Base-by-base conservation (phyloP, 2,329 filamentous ascomycete genomes). In the Chrysosporium queenslandicum region DNA sequence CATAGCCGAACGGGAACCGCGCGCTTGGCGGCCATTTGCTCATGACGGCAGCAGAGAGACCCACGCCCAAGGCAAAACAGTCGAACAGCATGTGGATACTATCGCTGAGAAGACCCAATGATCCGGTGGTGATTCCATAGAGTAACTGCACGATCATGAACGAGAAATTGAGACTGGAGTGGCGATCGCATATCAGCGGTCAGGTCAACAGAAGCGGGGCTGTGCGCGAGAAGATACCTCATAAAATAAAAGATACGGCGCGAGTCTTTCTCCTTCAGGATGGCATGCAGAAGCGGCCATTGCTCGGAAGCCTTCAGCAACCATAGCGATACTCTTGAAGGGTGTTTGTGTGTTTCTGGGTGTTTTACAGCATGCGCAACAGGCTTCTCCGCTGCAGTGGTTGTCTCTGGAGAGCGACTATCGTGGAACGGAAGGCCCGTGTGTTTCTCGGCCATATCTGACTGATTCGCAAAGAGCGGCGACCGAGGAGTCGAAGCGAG, bases 51-150 rank as follows among this genome's bases (percentile, higher is more conserved):
- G 92, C 92, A 60, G 91, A 85, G 8, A 98, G 75, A 9, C 92
- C 92, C 32, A 98, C 89, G 1, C 87, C 81, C 25, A 98, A 77
- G 18, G 91, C 92, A 32, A 96, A 82, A 60, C 92, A 98, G 69
- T 98, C 92, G 62, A 98, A 97, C 63, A 98, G 91, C 92, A 98
- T 98, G 71, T 98, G 92, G 57, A 98, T 92, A 63, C 90, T 97
- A 69, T 98, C 92, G 59, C 89, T 95, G 16, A 98, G 79, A n/a
- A 98, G 77, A 2, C 92, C 92, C 4, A 98, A 74, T 0, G 92
- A 98, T 59, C 94, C 90, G 2, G 89, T 97, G 9, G 92, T 72
- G 61, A 92, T 94, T 46, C 92, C 92, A 64, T 98, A 98, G 56
- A 91, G 88, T 37, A 90, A 86, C 63, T 98, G 92, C 1, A 98